Percentiles rank a stretch among this genome's conserved stretches.
phyloP scores from a whole-genome alignment of 2,329 filamentous ascomycete genomes.

The Rhynchosporium agropyri region DNA sequence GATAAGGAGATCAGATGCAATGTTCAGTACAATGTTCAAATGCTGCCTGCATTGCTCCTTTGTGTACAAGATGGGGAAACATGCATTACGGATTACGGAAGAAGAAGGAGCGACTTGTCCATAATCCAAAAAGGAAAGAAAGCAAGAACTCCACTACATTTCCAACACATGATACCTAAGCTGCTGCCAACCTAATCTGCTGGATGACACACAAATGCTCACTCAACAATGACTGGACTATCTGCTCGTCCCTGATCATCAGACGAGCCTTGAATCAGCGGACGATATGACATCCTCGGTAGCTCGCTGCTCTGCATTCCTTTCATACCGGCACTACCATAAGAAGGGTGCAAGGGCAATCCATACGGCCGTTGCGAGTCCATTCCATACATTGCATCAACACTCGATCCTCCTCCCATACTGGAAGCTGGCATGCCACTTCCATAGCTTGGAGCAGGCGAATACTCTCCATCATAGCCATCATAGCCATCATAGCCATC shows the following conservation, averaged over 20 bases:
- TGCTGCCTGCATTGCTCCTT: neutral
- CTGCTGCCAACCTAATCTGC: neutral
- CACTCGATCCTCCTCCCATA: conserved; percentile 14
- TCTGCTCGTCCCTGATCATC: conserved; percentile 27
- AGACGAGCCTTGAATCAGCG: conserved; percentile 14
- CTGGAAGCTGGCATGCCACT: conserved; percentile 15
- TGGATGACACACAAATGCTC: neutral
- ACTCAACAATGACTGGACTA: conserved; percentile 32
- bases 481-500: neutral
- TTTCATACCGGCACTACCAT: conserved; percentile 7
- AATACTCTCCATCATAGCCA: neutral
- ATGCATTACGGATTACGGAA: neutral
- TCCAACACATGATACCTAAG: neutral
- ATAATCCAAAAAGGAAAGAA: neutral
- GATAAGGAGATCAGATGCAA: neutral
- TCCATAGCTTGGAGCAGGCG: neutral
- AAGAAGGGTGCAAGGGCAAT: conserved; percentile 9
- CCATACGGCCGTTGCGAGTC: conserved; percentile 20
- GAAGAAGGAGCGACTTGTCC: neutral
- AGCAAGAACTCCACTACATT: neutral
- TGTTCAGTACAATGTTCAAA: no score
- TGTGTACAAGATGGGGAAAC: neutral
- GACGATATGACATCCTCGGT: conserved; percentile 20
- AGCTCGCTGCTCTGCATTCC: conserved; percentile 15
- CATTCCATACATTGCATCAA: conserved; percentile 19